Conservation (phyloP, 257 asterid genomes). For the Lavandula angustifolia region DNA sequence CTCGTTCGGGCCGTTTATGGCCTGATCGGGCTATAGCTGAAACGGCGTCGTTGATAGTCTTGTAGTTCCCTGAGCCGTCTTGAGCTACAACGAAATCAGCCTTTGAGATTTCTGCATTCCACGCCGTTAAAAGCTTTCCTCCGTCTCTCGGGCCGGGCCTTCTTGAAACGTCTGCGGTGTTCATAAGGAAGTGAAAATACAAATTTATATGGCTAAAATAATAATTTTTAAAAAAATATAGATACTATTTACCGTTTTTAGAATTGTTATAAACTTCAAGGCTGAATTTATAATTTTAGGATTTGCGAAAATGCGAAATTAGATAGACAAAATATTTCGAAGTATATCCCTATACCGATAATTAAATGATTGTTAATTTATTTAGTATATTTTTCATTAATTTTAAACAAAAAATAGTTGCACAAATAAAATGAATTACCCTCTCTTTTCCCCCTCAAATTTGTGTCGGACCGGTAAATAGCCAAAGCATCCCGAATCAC, state of each 20-base stretch:
- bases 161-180: slow-evolving; percentile 21
- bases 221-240: too few species aligned
- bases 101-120: slow-evolving; percentile 50
- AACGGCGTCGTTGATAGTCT: slow-evolving; percentile 64
- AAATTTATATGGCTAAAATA: too few species aligned
- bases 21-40: slow-evolving; percentile 42
- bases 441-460: slow-evolving; percentile 3
- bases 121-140: slow-evolving; percentile 44
- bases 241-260: too few species aligned
- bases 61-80: slow-evolving; percentile 69
- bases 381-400: too few species aligned
- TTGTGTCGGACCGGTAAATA: slow-evolving; percentile 28
- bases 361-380: too few species aligned
- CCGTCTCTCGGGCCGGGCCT: slow-evolving; percentile 25
- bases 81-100: slow-evolving; percentile 65
- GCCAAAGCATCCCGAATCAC: slow-evolving; percentile 53
- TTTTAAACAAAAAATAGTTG: too few species aligned
- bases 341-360: too few species aligned
- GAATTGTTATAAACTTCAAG: too few species aligned
- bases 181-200: too few species aligned
- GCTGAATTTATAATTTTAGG: too few species aligned
- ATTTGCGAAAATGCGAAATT: too few species aligned
- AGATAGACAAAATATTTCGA: too few species aligned
- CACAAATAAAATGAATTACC: slow-evolving; percentile 31
- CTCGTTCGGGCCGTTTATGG: slow-evolving; percentile 36